Base-by-base conservation (phyloP, 2,329 filamentous ascomycete species). In the Microthyrium microscopicum region DNA sequence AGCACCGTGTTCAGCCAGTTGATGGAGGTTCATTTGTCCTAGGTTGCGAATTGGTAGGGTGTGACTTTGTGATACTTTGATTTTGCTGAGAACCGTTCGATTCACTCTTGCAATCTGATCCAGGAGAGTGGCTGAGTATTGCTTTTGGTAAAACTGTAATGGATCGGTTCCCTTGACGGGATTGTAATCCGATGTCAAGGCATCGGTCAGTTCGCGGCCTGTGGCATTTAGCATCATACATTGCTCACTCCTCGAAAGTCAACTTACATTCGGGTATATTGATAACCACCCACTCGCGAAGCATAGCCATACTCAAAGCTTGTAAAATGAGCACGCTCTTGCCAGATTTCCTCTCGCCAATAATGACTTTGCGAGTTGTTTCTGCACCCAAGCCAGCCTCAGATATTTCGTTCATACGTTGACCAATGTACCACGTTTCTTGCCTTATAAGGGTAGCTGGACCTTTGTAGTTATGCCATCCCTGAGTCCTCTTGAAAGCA, bases 241-340 rank as follows among this genome's bases (percentile, higher is more conserved):
- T 25, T 25, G 13, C 8, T 25, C 8, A 8, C 8, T 25, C 13
- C 22, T 25, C 13, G 22, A 25, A 25, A 13, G 13, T 25, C 13
- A 25, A 47, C 65, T 46, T 63, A 91, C 85, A 79, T 60, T 98
- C 84, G 24, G 89, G 85, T 33, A 95, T 67, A 48, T 81, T 77
- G 38, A 98, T 66, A 29, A 95, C 84, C 28, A 93, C 66, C 83
- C 85, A 95, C 19, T 78, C 68, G 52, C 83, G 82, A 47, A 85
- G 53, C 43, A 87, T 74, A 2, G 73, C 87, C 55, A 85, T 76
- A 13, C 78, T 64, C 68, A 91, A 72, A 25, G 78, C 79, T 58
- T 95, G 85, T 29, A 93, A 62, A 47, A 91, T 55, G 47, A 92
- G 58, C 45, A 89, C 72, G 52, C 80, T 93, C 69, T 95, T 98